phyloP scores from a whole-genome alignment of 129 eudicot species.

The Heracleum sosnowskyi region DNA sequence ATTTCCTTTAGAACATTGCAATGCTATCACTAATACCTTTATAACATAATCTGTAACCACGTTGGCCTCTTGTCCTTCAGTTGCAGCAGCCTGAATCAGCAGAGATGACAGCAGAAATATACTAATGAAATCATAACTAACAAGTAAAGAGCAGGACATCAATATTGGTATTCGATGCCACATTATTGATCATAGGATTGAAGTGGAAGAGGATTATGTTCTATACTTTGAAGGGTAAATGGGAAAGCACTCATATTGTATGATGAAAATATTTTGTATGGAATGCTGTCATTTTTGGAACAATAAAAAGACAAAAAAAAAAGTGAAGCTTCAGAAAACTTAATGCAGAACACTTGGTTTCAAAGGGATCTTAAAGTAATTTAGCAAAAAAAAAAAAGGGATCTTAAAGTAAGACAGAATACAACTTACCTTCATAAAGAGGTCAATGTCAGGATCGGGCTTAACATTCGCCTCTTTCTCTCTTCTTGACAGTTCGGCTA shows the following conservation, averaged over 20 bases:
- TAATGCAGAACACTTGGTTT: neutral
- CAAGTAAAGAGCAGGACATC: neutral
- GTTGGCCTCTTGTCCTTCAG: conserved; percentile 66
- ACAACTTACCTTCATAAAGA: conserved; percentile 65
- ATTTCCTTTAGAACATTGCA: neutral
- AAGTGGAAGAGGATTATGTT: neutral
- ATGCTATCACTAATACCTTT: conserved; percentile 28
- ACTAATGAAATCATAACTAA: neutral
- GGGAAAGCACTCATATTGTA: neutral
- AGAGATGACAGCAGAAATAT: neutral
- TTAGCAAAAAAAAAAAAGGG: too few species aligned
- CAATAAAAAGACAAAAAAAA: neutral
- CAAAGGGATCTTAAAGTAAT: neutral
- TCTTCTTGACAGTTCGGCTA: conserved; percentile 77
- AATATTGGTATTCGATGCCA: neutral
- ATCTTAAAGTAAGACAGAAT: too few species aligned
- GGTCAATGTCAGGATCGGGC: conserved; percentile 82
- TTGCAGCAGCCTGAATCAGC: conserved; percentile 53
- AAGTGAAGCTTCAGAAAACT: neutral
- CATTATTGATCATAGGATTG: too few species aligned
- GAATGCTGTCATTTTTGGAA: neutral
- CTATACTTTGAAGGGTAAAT: neutral
- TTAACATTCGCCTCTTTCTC: conserved; percentile 72
- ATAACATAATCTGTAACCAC: conserved; percentile 77
- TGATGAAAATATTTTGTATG: neutral